Percentiles rank a stretch among this genome's conserved stretches.
These are phyloP conservation scores for Fusarium udum DNA, from an alignment of 2,329 filamentous ascomycete species.

Conservation along the genomic window DNA sequence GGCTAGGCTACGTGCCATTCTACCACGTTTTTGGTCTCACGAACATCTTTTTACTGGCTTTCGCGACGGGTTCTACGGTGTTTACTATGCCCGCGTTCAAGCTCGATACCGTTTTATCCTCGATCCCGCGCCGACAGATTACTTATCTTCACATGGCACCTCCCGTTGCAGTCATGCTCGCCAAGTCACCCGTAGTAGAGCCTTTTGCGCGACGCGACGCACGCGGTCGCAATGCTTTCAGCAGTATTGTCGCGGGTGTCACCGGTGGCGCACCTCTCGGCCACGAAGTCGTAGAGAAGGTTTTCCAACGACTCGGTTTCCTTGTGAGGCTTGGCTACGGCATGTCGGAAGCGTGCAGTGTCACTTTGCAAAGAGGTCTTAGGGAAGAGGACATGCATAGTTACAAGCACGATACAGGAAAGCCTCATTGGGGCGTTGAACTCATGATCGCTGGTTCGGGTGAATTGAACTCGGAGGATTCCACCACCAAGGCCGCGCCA, in stretches of 20 bases:
- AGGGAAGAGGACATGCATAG: constrained; percentile 56
- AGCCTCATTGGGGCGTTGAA: constrained; percentile 73
- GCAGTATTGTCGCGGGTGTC: constrained; percentile 61
- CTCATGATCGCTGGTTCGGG: constrained; percentile 68
- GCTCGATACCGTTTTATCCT: constrained; percentile 70
- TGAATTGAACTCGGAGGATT: constrained; percentile 45
- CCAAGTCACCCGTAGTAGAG: constrained; percentile 74
- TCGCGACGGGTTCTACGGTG: constrained; percentile 62
- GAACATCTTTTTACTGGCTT: constrained; percentile 68
- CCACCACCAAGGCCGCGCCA: constrained; percentile 48
- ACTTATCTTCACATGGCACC: constrained; percentile 74
- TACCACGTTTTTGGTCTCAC: constrained; percentile 70
- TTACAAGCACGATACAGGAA: constrained; percentile 68
- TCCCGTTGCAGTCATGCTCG: constrained; percentile 74
- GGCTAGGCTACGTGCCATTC: constrained; percentile 75
- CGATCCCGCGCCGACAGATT: constrained; percentile 69
- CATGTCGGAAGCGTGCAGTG: constrained; percentile 77
- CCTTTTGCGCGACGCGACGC: constrained; percentile 61
- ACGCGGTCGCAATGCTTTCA: constrained; percentile 62
- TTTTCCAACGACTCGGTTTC: constrained; percentile 68
- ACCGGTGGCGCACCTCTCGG: constrained; percentile 73
- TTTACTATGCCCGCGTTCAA: constrained; percentile 78
- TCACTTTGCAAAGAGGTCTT: constrained; percentile 67
- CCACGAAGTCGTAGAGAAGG: constrained; percentile 64
- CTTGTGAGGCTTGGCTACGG: constrained; percentile 71